Evolutionary conservation across 1,139 yeast species (phyloP), one percentile per base, ranked within the genome.

Genomic region (Magnusiomyces starmeri): DNA sequence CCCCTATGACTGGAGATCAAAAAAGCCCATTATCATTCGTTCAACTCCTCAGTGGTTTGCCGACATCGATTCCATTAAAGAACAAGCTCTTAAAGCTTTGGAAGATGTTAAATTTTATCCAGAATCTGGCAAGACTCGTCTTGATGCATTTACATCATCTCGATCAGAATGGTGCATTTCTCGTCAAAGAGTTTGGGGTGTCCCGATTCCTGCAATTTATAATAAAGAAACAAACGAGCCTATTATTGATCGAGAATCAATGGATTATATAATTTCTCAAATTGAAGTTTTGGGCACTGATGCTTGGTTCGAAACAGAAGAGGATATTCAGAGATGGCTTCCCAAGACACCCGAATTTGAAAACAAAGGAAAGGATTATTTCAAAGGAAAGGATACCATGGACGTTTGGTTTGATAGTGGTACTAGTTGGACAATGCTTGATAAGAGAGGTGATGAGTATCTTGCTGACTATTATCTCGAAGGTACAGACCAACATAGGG

Each of bases 401-500:
- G 99, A 92, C 68, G 98, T 92, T 9, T 92, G 99, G 99, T 90
- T 92, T 71, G 99, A 92, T 66, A 86, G 96, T 41, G 99, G 99
- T 0, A 81, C 95, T 1, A 83, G 95, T 35, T 92, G 98, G 98
- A 78, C 83, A 6, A 78, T 81, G 44, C 72, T 88, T 32, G 72
- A 69, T 35, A 65, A 72, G 10, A 54, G 58, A 24, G 50, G 24
- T 73, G 22, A 20, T 18, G 74, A 57, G 62, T 71, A 39, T 55
- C 63, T 46, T 59, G 86, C 95, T 0, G 95, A 90, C 65, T 76
- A 87, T 16, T 90, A 88, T 64, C 69, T 90, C 21, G 99, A 92
- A 71, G 99, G 99, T 1, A 81, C 92, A 35, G 99, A 92, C 65
- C 99, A 92, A 67, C 98, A 94, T 65, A 78, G 99, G 56, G 99